Evolutionary conservation across 495 filamentous ascomycete species (phyloP), one percentile per base, ranked within the genome.

Genomic region (Sordaria brevicollis): DNA sequence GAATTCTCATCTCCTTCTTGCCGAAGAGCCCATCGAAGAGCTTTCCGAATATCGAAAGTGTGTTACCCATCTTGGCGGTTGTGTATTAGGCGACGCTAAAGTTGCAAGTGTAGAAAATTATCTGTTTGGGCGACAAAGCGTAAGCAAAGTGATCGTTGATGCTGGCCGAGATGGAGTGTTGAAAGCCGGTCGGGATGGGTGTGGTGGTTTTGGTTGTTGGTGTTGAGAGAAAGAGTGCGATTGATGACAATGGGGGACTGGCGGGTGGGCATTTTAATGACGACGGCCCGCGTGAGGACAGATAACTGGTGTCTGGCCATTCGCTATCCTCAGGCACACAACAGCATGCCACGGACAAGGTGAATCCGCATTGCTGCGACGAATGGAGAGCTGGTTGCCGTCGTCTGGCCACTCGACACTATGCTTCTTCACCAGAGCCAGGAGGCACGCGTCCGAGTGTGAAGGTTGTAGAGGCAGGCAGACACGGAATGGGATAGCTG

Each of bases 1-100:
- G 83, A 82, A 99, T 97, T 85, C 94, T 89, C 95, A 99, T 99
- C 89, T 99, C 95, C 89, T 97, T 97, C 89, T 96, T 95, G 74
- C 94, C 93, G 90, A 92, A 97, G 80, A 98, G 89, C 85, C 89
- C 89, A 79, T 96, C 92, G 81, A 99, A 93, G 78, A 98, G 82
- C 41, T 70, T 70, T 65, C 69, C 67, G 69, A 67, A 70, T 43
- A 67, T 66, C 62, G 57, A 72, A 29, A 78, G 62, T 66, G 71
- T 65, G 68, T 77, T 67, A 41, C 77, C 77, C 77, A 79, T 79
- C 71, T 77, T 79, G 70, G 73, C 73, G 73, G 72, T 76, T 65
- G 66, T 57, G 35, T 66, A 67, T 49, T 71, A 65, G 62, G 37
- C 39, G 72, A 70, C 69, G 68, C 68, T 68, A 65, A 71, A 65